Base-by-base conservation (phyloP, 2,329 filamentous ascomycete species). In the Fusarium albidum region DNA sequence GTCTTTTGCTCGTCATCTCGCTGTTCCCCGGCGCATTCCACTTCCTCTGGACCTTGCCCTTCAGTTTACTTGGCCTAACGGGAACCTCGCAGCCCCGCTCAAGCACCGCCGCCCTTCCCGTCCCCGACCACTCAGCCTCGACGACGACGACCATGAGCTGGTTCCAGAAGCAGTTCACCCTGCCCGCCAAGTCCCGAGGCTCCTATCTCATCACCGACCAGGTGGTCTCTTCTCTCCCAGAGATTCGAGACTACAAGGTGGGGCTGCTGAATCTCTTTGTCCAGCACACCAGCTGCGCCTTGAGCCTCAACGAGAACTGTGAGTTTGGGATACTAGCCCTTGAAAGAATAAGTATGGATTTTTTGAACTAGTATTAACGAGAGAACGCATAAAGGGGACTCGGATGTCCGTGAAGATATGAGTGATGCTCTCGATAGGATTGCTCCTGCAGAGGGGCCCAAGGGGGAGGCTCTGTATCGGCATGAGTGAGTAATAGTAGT, bases 281-380 rank as follows among this genome's bases (percentile, higher is more conserved):
- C 48, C 94, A 99, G 77, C 95, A 99, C 77, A 99, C 95, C 6
- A 92, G 87, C 68, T 96, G 92, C 75, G 95, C 90, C 11, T 81
- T 99, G 46, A 91, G 86, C 55, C 78, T 99, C 67, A 99, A 99
- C 71, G 95, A 99, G 82, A 98, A 98, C 77, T 88, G 84, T 75
- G 58, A 42, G 71, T 32, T 29, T n/a, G n/a, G n/a, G 29, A 26
- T n/a, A 9, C 10, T n/a, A n/a, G n/a, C n/a, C n/a, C 13, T 25
- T 10, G 12, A 3, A 10, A 17, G n/a, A 18, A 9, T 25, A 12
- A n/a, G 13, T 14, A 15, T 14, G 17, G 17, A 5, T 27, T 21
- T 15, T 12, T n/a, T n/a, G n/a, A n/a, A n/a, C n/a, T n/a, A n/a
- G 17, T 33, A 93, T 70, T 73, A 74, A 49, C 15, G 17, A 31